Percentiles rank a stretch among this genome's conserved stretches.
Conservation (phyloP, 2,329 filamentous ascomycete genomes). For the Hirsutella minnesotensis region DNA sequence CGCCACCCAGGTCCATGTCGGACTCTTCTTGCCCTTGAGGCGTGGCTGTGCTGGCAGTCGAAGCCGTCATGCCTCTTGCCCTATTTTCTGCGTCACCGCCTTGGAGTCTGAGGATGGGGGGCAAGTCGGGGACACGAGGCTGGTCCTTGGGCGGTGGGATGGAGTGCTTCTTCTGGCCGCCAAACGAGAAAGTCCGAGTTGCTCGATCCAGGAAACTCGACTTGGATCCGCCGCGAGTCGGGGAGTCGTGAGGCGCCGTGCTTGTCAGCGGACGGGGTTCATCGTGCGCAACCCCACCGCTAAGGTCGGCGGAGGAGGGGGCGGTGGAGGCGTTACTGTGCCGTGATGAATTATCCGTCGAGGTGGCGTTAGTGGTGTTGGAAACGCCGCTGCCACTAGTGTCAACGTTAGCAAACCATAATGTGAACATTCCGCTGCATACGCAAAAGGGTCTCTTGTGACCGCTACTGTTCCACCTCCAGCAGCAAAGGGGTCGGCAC, state of each 20-base stretch:
- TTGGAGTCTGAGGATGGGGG: constrained; percentile 24
- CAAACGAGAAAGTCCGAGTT: constrained; percentile 48
- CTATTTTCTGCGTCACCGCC: constrained; percentile 19
- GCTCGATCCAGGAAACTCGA: constrained; percentile 44
- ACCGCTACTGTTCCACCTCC: no score
- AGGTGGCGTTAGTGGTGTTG: constrained; percentile 48
- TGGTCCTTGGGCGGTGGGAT: constrained; percentile 17
- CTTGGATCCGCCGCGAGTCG: constrained; percentile 31
- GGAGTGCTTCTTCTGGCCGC: constrained; percentile 38
- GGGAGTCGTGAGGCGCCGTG: constrained; percentile 23
- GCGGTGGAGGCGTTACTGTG: constrained; percentile 52
- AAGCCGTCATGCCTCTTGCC: constrained; percentile 39
- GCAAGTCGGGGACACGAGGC: constrained; percentile 18
- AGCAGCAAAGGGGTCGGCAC: no score
- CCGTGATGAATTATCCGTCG: constrained; percentile 48
- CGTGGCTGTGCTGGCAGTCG: constrained; percentile 41
- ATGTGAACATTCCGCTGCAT: not conserved
- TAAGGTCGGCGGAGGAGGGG: constrained; percentile 40
- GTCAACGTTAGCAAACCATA: constrained; percentile 21
- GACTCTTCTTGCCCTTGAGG: constrained; percentile 32
- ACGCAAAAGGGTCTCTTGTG: no score
- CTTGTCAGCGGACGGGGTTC: constrained; percentile 16
- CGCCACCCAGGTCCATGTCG: constrained; percentile 41
- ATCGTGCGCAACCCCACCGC: constrained; percentile 14
- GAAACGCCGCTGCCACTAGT: constrained; percentile 47